Conservation (phyloP, 2,329 filamentous ascomycete genomes). For the Triangularia setosa region DNA sequence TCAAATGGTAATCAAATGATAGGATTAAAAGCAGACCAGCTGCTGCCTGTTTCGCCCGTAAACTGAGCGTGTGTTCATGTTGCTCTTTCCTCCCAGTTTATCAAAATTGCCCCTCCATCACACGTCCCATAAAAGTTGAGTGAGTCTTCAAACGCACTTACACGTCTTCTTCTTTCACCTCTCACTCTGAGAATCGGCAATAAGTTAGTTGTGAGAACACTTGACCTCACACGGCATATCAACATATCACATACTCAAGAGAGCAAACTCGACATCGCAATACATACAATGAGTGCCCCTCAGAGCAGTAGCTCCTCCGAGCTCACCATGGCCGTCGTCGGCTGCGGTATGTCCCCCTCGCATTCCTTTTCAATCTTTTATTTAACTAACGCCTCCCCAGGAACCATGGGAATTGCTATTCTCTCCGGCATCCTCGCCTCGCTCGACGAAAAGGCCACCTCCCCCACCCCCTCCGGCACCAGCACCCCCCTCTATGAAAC, state of each 20-base stretch:
- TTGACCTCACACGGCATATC: neutral
- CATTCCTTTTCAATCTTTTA: neutral
- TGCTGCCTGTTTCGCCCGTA: neutral
- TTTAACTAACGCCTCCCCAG: slow-evolving; percentile 39
- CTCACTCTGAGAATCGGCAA: slow-evolving; percentile 11
- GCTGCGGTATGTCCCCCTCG: slow-evolving; percentile 61
- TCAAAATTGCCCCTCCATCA: neutral
- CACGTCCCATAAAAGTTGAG: neutral
- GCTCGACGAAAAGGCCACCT: slow-evolving; percentile 48
- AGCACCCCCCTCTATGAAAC: slow-evolving; percentile 45
- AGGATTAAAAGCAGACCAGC: neutral
- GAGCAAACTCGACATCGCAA: neutral
- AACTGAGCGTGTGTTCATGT: neutral
- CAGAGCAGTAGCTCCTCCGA: slow-evolving; percentile 38
- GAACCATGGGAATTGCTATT: slow-evolving; percentile 82
- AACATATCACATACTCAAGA: neutral
- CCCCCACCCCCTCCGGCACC: slow-evolving; percentile 40
- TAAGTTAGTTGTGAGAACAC: neutral
- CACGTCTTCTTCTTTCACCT: neutral
- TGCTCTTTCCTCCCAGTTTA: neutral
- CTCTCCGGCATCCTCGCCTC: slow-evolving; percentile 74
- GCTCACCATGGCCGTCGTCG: slow-evolving; percentile 74
- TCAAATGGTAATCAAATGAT: neutral
- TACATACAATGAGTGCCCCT: slow-evolving; percentile 20
- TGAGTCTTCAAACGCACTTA: neutral